phyloP scores from a whole-genome alignment of 2,329 filamentous ascomycete genomes.

The Cladosporium velox region DNA sequence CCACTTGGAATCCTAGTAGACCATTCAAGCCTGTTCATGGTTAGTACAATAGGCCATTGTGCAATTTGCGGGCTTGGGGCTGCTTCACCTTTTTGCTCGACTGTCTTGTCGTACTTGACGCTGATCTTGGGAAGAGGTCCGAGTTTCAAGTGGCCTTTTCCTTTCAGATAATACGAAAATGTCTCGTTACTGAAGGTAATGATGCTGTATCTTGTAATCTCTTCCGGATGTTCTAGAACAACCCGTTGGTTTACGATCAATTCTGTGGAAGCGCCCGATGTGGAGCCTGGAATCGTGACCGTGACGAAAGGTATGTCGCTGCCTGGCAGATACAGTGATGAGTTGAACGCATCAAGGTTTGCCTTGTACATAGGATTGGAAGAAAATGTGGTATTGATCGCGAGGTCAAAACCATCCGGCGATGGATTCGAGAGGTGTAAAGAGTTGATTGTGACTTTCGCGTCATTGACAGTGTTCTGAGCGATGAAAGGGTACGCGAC shows the following conservation, averaged over 20 bases:
- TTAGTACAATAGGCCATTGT: background rate
- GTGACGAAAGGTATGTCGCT: slow-evolving; percentile 45
- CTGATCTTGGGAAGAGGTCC: slow-evolving; percentile 51
- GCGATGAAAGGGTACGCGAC: slow-evolving; percentile 62
- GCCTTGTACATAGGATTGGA: slow-evolving; percentile 53
- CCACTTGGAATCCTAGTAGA: slow-evolving; percentile 58
- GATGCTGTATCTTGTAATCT: slow-evolving; percentile 54
- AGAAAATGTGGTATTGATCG: background rate
- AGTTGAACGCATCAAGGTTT: slow-evolving; percentile 56
- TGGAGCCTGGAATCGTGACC: slow-evolving; percentile 48
- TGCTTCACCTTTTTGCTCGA: slow-evolving; percentile 26
- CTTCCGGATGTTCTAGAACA: slow-evolving; percentile 45
- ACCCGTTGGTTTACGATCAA: slow-evolving; percentile 49
- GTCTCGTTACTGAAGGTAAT: slow-evolving; percentile 52
- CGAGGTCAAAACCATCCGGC: slow-evolving; percentile 37
- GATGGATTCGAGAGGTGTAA: slow-evolving; percentile 55
- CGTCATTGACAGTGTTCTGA: slow-evolving; percentile 55
- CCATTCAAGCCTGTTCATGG: slow-evolving; percentile 55
- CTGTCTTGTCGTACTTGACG: slow-evolving; percentile 58
- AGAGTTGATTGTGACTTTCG: slow-evolving; percentile 52
- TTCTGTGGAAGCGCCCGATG: slow-evolving; percentile 45
- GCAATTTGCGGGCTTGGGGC: background rate
- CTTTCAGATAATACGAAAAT: slow-evolving; percentile 53
- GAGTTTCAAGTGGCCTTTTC: slow-evolving; percentile 54
- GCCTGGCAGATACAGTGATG: slow-evolving; percentile 50